Percentiles rank a stretch among this genome's conserved stretches.
phyloP scores from a whole-genome alignment of 2,329 filamentous ascomycete genomes.

The Periconia sp. region DNA sequence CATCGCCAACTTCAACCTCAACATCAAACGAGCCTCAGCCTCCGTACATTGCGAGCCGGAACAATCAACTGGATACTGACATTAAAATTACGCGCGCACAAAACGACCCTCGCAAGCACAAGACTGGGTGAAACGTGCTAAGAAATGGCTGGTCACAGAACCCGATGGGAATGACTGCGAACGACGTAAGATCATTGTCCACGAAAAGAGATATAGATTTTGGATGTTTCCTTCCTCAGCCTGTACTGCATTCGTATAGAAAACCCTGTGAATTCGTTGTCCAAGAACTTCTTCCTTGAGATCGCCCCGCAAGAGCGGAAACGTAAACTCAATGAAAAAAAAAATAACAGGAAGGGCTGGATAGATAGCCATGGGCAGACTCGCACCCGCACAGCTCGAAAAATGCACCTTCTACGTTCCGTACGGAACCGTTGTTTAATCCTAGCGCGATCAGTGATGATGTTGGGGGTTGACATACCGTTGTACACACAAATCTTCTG shows the following conservation, averaged over 20 bases:
- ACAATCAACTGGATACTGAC: too few species aligned
- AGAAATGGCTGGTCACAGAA: too few species aligned
- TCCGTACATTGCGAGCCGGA: background rate
- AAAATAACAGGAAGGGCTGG: background rate
- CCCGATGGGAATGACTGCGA: too few species aligned
- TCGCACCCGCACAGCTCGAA: background rate
- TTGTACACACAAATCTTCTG: background rate
- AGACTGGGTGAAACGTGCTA: too few species aligned
- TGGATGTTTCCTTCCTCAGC: background rate
- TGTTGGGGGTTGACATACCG: background rate
- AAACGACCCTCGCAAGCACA: too few species aligned
- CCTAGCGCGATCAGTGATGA: background rate
- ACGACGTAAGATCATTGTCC: too few species aligned
- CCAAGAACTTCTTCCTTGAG: background rate
- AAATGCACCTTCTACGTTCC: background rate
- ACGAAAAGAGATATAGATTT: too few species aligned
- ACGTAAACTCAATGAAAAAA: background rate
- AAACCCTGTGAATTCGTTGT: background rate
- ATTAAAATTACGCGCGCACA: too few species aligned
- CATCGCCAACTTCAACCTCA: background rate
- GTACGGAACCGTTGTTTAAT: too few species aligned
- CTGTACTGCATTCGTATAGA: background rate
- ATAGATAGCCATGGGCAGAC: background rate
- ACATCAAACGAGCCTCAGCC: background rate
- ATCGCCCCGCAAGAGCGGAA: background rate